Percentiles rank a stretch among this genome's conserved stretches.
Evolutionary conservation across 768 basidiomycete species (phyloP).

Genomic region (Kwoniella dejecticola): DNA sequence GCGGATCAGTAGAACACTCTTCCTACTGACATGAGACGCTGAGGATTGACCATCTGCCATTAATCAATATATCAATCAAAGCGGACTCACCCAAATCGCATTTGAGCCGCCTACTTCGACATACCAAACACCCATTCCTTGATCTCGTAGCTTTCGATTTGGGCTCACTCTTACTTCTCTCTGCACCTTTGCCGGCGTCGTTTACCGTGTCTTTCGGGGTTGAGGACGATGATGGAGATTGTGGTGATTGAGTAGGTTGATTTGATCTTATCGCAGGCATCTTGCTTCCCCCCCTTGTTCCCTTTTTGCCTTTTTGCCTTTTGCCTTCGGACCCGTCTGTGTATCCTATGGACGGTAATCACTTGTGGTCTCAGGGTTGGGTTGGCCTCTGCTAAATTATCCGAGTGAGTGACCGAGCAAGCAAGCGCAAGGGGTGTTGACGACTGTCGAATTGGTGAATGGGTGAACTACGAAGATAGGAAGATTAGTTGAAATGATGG

Average conservation of each 20-base stretch:
- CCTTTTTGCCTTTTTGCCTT: background rate
- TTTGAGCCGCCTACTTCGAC: conserved; percentile 18
- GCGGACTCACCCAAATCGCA: conserved; percentile 19
- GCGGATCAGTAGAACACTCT: too few relatives aligned
- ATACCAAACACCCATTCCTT: conserved; percentile 20
- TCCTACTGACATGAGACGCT: too few relatives aligned
- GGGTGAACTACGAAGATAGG: background rate
- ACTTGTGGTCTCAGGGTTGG: too few relatives aligned
- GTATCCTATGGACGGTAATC: too few relatives aligned
- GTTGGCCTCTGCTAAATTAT: too few relatives aligned
- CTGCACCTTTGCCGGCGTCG: too few relatives aligned
- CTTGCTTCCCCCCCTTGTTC: background rate
- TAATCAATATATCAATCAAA: background rate
- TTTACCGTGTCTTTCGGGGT: background rate
- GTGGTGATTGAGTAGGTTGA: background rate
- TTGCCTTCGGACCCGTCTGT: background rate
- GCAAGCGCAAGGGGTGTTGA: too few relatives aligned
- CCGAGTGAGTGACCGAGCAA: too few relatives aligned
- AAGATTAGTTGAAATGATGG: background rate
- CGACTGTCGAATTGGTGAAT: too few relatives aligned
- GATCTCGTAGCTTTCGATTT: conserved; percentile 13
- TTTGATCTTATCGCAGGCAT: background rate
- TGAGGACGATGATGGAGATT: background rate
- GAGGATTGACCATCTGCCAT: too few relatives aligned
- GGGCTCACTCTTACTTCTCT: too few relatives aligned